Conservation (phyloP, 192 early-diverging fungal genomes). For the Coemansia sp. region DNA sequence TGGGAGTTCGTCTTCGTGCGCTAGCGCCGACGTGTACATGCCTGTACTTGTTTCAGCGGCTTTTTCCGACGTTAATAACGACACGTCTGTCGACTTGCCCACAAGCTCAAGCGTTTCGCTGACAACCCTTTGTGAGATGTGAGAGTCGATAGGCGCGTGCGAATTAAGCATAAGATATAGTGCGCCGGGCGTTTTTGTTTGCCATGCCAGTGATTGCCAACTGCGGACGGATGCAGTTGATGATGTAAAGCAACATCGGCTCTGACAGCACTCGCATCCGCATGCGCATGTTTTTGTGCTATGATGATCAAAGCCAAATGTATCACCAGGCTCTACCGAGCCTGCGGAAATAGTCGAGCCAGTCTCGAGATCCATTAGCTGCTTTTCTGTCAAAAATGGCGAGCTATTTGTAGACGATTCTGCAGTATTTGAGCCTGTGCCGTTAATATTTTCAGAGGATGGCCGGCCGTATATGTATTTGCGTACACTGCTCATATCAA, state of each 20-base stretch:
- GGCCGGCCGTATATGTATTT: background rate
- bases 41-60: background rate
- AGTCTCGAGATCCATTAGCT: background rate
- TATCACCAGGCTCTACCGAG: constrained; percentile 32
- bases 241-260: constrained; percentile 30
- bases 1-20: background rate
- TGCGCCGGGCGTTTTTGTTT: background rate
- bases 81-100: background rate
- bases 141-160: background rate
- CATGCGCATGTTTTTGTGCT: constrained; percentile 15
- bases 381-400: constrained; percentile 1
- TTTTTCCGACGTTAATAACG: background rate
- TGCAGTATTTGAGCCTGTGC: background rate
- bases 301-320: constrained; percentile 30
- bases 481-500: constrained; percentile 3
- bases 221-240: constrained; percentile 21
- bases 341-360: background rate
- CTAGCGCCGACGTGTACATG: constrained; percentile 1
- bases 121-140: constrained; percentile 9
- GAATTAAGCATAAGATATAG: constrained; percentile 1
- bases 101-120: constrained; percentile 18
- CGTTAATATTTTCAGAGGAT: background rate
- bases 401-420: constrained; percentile 2
- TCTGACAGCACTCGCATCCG: constrained; percentile 24
- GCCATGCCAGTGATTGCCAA: constrained; percentile 24